Evolutionary conservation across 495 filamentous ascomycete genomes (phyloP).

Genomic region (Penicillium robsamsonii): DNA sequence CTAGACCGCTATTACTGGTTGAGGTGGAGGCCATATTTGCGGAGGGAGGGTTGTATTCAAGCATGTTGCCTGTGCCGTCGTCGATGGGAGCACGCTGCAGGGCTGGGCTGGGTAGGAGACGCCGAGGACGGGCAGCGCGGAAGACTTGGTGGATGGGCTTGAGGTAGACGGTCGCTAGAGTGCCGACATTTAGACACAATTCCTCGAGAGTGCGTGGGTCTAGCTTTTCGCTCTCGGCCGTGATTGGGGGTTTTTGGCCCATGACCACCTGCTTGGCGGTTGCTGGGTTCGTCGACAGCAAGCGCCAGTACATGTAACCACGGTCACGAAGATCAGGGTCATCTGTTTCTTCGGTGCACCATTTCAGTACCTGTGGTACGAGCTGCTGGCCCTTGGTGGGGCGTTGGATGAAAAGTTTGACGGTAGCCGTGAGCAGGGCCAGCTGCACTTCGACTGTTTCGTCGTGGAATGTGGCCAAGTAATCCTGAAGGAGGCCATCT

Average conservation of each 20-base stretch:
- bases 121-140: conserved; percentile 76
- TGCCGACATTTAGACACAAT: conserved; percentile 95
- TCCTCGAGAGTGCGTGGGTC: conserved; percentile 92
- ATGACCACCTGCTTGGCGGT: conserved; percentile 87
- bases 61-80: conserved; percentile 40
- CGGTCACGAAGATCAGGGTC: conserved; percentile 94
- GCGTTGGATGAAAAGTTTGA: conserved; percentile 97
- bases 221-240: conserved; percentile 90
- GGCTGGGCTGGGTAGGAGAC: conserved; percentile 76
- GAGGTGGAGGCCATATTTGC: conserved; percentile 20
- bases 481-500: conserved; percentile 90
- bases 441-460: conserved; percentile 95
- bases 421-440: conserved; percentile 90
- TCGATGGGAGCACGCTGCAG: conserved; percentile 66
- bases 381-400: conserved; percentile 92
- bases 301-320: conserved; percentile 99
- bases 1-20: conserved; percentile 30
- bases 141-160: conserved; percentile 99
- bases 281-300: conserved; percentile 90
- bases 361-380: conserved; percentile 94
- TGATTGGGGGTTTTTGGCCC: conserved; percentile 96
- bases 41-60: conserved; percentile 30
- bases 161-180: conserved; percentile 92
- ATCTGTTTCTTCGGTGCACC: conserved; percentile 98
- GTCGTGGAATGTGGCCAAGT: conserved; percentile 87